Base-by-base conservation (phyloP, 192 early-diverging fungal genomes). In the Rhizophagus sp. region DNA sequence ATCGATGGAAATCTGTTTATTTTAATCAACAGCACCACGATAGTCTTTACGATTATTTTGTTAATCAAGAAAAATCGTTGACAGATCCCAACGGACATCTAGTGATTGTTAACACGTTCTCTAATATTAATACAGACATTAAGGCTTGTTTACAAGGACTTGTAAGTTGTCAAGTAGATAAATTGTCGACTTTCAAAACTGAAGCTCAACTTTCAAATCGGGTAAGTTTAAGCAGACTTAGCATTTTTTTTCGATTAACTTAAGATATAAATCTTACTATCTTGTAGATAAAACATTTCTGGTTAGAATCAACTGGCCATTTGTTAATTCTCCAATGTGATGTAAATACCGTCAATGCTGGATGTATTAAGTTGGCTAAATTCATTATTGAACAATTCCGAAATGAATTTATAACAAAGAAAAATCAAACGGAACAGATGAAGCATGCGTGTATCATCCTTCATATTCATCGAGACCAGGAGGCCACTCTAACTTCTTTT, bases 361-460 rank as follows among this genome's bases (percentile, higher is more conserved):
- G 76, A 63, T 78, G 62, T 78, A 78, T 78, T 17, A 78, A 71
- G 30, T 30, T 78, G 10, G 76, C 76, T 72, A 63, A 67, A 15
- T 78, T 78, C 70, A 41, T 78, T 47, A 67, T 78, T 10, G 76
- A 78, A 66, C 57, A 78, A 15, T 67, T 36, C 25, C 66, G 39
- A 39, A 34, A 15, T 63, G 76, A 78, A 62, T 78, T 25, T 63
- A 34, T 62, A 19, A n/a, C 52, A 57, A 57, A 57, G 52, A 57
- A 57, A 57, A 17, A 22, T 22, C 11, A 47, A 17, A 57, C 17
- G 0, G 15, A 57, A 57, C 19, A 22, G 52, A 57, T 57, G 52
- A 57, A 57, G 19, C 65, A 67, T 67, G 75, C 50, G 15, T 77
- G 75, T 67, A 77, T 77, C 19, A 77, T 77, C 7, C n/a, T 77